Percentiles rank a stretch among this genome's conserved stretches.
Conservation (phyloP, 768 basidiomycete genomes). For the Pulveroboletus sp. region DNA sequence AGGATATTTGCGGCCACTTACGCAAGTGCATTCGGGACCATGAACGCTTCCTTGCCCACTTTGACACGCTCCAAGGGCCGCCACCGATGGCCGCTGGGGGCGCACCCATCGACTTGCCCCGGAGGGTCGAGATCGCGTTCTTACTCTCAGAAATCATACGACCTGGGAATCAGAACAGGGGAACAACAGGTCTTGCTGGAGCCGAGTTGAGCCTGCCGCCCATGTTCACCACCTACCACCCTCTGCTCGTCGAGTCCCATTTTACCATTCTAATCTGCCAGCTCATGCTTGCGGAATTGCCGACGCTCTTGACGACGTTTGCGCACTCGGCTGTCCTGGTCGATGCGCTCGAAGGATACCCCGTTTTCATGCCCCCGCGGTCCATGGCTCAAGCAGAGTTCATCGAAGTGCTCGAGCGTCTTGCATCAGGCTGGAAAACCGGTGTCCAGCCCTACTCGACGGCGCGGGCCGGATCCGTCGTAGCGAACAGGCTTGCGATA, state of each 20-base stretch:
- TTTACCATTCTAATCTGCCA: conserved; percentile 73
- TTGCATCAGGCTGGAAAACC: conserved; percentile 69
- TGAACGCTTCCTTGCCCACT: conserved; percentile 78
- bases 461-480: conserved; percentile 29
- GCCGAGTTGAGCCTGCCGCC: conserved; percentile 36
- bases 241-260: conserved; percentile 81
- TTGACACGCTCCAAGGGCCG: conserved; percentile 62
- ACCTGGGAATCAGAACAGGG: conserved; percentile 47
- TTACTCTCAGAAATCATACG: conserved; percentile 62
- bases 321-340: conserved; percentile 61
- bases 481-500: conserved; percentile 43
- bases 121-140: conserved; percentile 62
- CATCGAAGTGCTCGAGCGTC: conserved; percentile 76
- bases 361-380: conserved; percentile 79
- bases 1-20: conserved; percentile 54
- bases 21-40: conserved; percentile 81
- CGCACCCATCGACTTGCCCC: conserved; percentile 38
- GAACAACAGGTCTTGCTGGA: conserved; percentile 36
- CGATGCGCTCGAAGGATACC: conserved; percentile 83
- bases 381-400: conserved; percentile 92
- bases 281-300: conserved; percentile 75
- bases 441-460: conserved; percentile 58
- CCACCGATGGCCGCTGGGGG: conserved; percentile 11
- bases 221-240: conserved; percentile 87
- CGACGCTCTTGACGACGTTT: conserved; percentile 57